Percentiles rank a stretch among this genome's conserved stretches.
Conservation (phyloP, 2,329 filamentous ascomycete genomes). For the Thielaviopsis ethacetica region DNA sequence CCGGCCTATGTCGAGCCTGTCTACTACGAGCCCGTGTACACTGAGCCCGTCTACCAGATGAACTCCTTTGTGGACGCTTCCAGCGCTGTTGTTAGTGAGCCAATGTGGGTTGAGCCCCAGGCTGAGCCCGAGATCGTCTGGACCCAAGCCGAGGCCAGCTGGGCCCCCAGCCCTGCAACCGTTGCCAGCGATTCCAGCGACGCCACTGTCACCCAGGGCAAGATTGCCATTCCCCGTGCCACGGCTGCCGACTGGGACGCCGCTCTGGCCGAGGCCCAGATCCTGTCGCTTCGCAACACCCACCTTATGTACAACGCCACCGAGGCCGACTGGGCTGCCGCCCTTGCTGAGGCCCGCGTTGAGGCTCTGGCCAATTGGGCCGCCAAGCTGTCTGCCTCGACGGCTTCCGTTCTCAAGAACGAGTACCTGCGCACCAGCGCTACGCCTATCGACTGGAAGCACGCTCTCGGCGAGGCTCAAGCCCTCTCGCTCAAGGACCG, state of each 20-base stretch:
- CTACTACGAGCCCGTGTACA: neutral
- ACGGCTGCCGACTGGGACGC: constrained; percentile 14
- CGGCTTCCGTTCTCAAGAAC: constrained; percentile 1
- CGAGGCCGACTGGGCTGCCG: constrained; percentile 23
- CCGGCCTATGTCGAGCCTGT: constrained; percentile 1
- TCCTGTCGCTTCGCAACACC: neutral
- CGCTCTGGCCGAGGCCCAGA: neutral
- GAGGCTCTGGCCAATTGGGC: constrained; percentile 16
- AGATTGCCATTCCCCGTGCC: constrained; percentile 14
- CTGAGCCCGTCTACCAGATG: neutral
- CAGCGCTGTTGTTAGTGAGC: neutral
- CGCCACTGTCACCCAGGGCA: constrained; percentile 12
- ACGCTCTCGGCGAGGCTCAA: constrained; percentile 12
- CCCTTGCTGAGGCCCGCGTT: constrained; percentile 21
- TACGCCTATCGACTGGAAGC: constrained; percentile 9
- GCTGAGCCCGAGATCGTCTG: neutral
- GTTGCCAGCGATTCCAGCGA: constrained; percentile 9
- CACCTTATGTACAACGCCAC: constrained; percentile 12
- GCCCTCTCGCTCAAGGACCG: constrained; percentile 11
- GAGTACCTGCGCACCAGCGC: constrained; percentile 11
- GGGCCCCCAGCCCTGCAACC: constrained; percentile 12
- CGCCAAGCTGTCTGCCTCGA: constrained; percentile 6
- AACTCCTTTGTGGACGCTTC: neutral
- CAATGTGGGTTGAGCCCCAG: neutral
- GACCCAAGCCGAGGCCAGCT: neutral